Evolutionary conservation across 2,329 filamentous ascomycete genomes (phyloP), one percentile per base, ranked within the genome.

Genomic region (Alternaria brassicae): DNA sequence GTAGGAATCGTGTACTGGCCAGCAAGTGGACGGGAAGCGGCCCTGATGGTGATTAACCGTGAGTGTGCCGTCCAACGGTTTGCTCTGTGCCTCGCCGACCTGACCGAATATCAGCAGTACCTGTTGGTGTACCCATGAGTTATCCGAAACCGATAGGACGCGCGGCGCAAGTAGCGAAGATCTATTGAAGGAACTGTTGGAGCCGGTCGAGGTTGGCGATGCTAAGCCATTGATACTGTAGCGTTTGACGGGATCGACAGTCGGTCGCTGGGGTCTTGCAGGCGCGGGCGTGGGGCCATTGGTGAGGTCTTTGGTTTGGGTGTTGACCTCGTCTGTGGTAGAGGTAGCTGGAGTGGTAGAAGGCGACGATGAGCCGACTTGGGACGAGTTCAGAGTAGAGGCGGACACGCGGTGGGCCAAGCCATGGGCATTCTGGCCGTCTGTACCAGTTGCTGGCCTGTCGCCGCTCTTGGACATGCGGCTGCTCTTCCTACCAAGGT

Each of bases 81-180:
- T 86, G 52, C 88, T 84, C 32, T 83, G 80, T 5, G 88, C 82
- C 65, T 96, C 91, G 58, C 91, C 92, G 66, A 96, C 89, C 48
- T 91, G 88, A 50, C 94, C 94, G 70, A 89, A 88, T 45, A 97
- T 84, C 23, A 95, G 85, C 19, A 97, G 83, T 8, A 96, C 86
- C 76, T 97, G 97, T 81, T 97, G 93, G 73, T 96, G 92, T 85
- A 96, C 93, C 91, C 92, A 96, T 58, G 91, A 89, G 67, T 90
- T 91, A 65, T 97, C 92, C 9, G 87, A 83, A 37, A 97, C 83
- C 32, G 93, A 97, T 41, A 89, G 81, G 37, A 97, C 86, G 68
- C 88, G 87, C 23, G 94, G 93, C 28, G 92, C 91, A 79, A 91
- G 94, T 41, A 89, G 88, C 53, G 93, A 97, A 17, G 88, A 85